Evolutionary conservation across 169 alveolate genomes (phyloP).

Genomic region (Toxoplasma gondii): DNA sequence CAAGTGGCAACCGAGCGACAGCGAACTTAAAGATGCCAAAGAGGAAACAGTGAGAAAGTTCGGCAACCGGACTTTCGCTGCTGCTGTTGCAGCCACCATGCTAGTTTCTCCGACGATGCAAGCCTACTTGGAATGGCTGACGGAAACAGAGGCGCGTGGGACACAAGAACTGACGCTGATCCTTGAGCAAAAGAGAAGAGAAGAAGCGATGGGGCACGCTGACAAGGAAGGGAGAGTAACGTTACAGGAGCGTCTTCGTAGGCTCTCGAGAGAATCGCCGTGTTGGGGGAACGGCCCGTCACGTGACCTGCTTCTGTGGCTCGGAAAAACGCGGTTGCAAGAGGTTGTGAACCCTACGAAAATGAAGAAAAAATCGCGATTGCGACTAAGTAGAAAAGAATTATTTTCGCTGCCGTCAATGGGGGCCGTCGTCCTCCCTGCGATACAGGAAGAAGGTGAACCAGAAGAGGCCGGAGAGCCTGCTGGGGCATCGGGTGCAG

Average conservation of each 20-base stretch:
- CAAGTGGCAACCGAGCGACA: not conserved
- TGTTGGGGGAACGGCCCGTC: not conserved
- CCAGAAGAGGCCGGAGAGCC: not conserved
- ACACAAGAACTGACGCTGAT: not conserved
- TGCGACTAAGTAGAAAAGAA: too few relatives aligned
- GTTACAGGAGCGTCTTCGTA: not conserved
- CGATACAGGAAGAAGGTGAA: not conserved
- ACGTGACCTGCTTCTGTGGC: not conserved
- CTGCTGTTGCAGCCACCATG: not conserved
- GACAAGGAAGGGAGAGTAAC: not conserved
- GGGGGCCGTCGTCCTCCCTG: not conserved
- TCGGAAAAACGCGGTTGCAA: not conserved
- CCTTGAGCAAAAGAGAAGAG: not conserved
- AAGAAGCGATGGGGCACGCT: not conserved
- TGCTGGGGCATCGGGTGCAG: too few relatives aligned
- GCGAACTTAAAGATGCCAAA: too few relatives aligned
- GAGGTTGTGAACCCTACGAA: not conserved
- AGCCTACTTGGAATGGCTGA: not conserved
- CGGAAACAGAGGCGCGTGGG: not conserved
- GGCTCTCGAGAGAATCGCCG: not conserved
- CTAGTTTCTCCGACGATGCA: not conserved
- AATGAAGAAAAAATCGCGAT: not conserved
- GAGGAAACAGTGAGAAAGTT: not conserved
- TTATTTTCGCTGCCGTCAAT: not conserved
- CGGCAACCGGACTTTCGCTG: not conserved